Evolutionary conservation across 345 rosid genomes (phyloP).

Genomic region (Abelmoschus esculentus): DNA sequence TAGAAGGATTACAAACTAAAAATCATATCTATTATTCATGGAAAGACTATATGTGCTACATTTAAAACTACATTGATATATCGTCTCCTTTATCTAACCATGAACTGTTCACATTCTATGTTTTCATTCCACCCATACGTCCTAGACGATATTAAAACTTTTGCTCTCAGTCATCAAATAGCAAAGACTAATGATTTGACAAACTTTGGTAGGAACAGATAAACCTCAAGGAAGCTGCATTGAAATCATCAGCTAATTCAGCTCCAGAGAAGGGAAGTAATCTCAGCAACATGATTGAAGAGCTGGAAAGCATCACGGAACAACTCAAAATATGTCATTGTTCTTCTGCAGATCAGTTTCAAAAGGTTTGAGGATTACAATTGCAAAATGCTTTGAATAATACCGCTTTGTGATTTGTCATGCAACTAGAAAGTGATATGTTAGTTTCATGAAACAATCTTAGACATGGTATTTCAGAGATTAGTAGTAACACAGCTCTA

Average conservation of each 20-base stretch:
- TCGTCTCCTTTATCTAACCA: neutral
- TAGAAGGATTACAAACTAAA: constrained; percentile 1
- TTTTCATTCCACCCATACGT: neutral
- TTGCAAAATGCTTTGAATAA: neutral
- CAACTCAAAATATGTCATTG: constrained; percentile 14
- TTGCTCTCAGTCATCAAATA: constrained; percentile 1
- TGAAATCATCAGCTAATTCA: neutral
- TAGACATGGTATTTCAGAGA: neutral
- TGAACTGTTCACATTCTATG: neutral
- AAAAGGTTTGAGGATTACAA: constrained; percentile 6
- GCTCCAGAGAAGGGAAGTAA: constrained; percentile 9
- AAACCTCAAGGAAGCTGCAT: constrained; percentile 11
- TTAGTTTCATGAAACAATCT: neutral
- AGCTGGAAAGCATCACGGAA: constrained; percentile 24
- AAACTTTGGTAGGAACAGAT: constrained; percentile 10
- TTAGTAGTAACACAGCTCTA: neutral
- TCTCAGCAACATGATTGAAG: constrained; percentile 14
- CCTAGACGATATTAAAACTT: neutral
- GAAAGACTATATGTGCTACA: neutral
- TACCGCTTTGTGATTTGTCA: neutral
- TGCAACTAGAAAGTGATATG: neutral
- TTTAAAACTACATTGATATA: constrained; percentile 1
- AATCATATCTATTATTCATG: constrained; percentile 1
- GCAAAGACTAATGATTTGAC: constrained; percentile 2
- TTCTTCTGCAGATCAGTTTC: constrained; percentile 6